Evolutionary conservation across 139 green algal genomes (phyloP), one percentile per base, ranked within the genome.

Genomic region (Desmodesmus armatus): DNA sequence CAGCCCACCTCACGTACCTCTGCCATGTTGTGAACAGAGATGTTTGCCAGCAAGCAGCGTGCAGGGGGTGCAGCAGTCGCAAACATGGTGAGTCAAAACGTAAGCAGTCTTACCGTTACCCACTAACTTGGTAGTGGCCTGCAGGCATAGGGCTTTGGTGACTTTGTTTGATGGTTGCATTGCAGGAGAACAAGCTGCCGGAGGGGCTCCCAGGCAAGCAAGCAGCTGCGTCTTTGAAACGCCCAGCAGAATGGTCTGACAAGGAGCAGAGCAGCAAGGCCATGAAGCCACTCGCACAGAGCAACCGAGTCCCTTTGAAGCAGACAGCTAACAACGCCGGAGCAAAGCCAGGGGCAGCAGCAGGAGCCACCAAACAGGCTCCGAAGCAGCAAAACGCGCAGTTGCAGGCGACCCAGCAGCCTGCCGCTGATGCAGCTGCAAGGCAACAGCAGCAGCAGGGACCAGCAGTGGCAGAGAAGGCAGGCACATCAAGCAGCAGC

Each of bases 111-210:
- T n/a, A n/a, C n/a, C n/a, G n/a, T n/a, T n/a, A n/a, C n/a, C n/a
- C n/a, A n/a, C n/a, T n/a, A n/a, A n/a, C n/a, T n/a, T n/a, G n/a
- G n/a, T n/a, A n/a, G n/a, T n/a, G n/a, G n/a, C n/a, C n/a, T n/a
- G n/a, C n/a, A n/a, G n/a, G n/a, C n/a, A n/a, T n/a, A n/a, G n/a
- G n/a, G n/a, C n/a, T n/a, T n/a, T n/a, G n/a, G n/a, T n/a, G n/a
- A n/a, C n/a, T n/a, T n/a, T n/a, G n/a, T n/a, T n/a, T n/a, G n/a
- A 31, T 23, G 21, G 39, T 21, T 39, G 69, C 69, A 77, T 7
- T 37, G 9, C 76, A 82, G 76, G 76, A 82, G 55, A 82, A 82
- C 31, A 65, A 65, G n/a, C 53, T 67, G 55, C 76, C 76, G 17
- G 76, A 82, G 13, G 55, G 76, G 7, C 4, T 74, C 33, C 35